Evolutionary conservation across 2,329 filamentous ascomycete genomes (phyloP), one percentile per base, ranked within the genome.

Genomic region (Apiospora saccharicola): DNA sequence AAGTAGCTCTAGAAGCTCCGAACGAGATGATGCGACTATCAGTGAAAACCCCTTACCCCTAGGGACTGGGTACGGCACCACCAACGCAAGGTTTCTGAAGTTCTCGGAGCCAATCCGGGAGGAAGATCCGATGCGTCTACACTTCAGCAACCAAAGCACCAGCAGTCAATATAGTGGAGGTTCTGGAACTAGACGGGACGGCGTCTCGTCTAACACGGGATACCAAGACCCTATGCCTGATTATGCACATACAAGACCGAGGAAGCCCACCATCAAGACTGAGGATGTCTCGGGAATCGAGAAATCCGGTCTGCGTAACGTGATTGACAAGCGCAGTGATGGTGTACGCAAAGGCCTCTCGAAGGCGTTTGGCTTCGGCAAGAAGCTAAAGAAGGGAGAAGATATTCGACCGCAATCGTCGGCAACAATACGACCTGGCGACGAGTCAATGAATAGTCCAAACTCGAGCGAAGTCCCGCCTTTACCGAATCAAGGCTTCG

Each of bases 261-360:
- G 85, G 70, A 83, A 83, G 53, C 83, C 85, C 0, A 83, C 83
- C 13, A 78, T 86, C 74, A 84, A 82, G 76, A 84, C 85, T 0
- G 86, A 88, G 41, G 86, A 89, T 57, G 83, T 86, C 0, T 87
- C 86, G 1, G 86, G 85, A 8, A 89, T 90, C 69, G 88, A 89
- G 75, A 87, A 86, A 75, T 89, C 87, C 2, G 86, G 86, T 0
- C 81, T 90, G 68, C 82, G 88, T 67, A 86, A 81, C 64, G 84
- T 83, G 30, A 80, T 90, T 68, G 88, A 90, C 74, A 88, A 86
- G 79, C 88, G 83, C 76, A 90, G 88, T 75, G 87, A 89, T n/a
- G 84, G 83, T 34, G 85, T 90, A 26, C 82, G 88, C 49, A 86
- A 85, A 67, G 87, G 87, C 0, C 79, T 90, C 1, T 86, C 85